A percentile compares a stretch with the other conserved stretches of the same genome.
phyloP scores from a whole-genome alignment of 2,329 filamentous ascomycete genomes.

The Penicillium vulpinum region DNA sequence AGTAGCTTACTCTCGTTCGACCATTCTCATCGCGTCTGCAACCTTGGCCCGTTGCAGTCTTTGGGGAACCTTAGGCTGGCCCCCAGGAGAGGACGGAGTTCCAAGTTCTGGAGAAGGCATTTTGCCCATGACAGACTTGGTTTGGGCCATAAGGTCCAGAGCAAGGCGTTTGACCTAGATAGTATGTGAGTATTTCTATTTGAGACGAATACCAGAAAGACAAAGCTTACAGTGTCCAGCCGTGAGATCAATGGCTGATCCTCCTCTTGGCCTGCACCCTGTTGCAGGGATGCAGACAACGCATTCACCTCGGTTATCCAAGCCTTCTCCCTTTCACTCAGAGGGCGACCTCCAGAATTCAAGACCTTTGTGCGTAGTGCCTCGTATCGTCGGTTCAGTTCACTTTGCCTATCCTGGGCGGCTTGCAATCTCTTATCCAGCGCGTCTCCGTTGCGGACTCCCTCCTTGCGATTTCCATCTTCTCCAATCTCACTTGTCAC shows the following conservation, averaged over 20 bases:
- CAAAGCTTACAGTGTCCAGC: constrained; percentile 40
- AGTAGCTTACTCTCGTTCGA: constrained; percentile 48
- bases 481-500: constrained; percentile 42
- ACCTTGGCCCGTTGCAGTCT: constrained; percentile 49
- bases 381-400: constrained; percentile 46
- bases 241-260: constrained; percentile 34
- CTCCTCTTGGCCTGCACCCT: constrained; percentile 24
- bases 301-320: constrained; percentile 48
- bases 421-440: constrained; percentile 44
- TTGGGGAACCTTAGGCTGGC: constrained; percentile 40
- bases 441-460: constrained; percentile 33
- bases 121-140: constrained; percentile 35
- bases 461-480: constrained; percentile 35
- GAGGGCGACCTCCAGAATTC: constrained; percentile 44
- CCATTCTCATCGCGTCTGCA: constrained; percentile 51
- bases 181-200: constrained; percentile 15
- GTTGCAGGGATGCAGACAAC: constrained; percentile 38
- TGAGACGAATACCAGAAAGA: not conserved
- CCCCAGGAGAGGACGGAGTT: constrained; percentile 31
- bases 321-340: constrained; percentile 49
- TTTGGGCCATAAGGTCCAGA: constrained; percentile 38
- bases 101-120: constrained; percentile 29
- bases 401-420: constrained; percentile 42
- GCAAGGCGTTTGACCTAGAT: constrained; percentile 44
- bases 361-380: constrained; percentile 45